Evolutionary conservation across 139 green algal genomes (phyloP).

Genomic region (Astrephomene gubernaculifera): DNA sequence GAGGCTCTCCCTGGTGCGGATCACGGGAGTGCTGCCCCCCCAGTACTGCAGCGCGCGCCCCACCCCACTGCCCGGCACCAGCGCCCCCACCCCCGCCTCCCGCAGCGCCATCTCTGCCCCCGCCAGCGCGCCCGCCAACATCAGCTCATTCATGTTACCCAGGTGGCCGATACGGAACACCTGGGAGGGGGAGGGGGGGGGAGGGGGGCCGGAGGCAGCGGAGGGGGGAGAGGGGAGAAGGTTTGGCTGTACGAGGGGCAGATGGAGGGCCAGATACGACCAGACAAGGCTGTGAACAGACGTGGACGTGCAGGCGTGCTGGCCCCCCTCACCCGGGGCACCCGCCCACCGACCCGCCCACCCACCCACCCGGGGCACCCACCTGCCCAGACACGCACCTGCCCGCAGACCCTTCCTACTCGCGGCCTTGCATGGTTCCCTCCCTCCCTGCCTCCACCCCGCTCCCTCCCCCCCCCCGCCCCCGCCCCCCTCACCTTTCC

Average conservation of each 20-base stretch:
- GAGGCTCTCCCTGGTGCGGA: slow-evolving; percentile 80
- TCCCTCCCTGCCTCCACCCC: too few species aligned
- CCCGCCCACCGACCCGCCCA: too few species aligned
- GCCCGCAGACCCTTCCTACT: too few species aligned
- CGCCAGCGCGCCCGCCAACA: slow-evolving; percentile 84
- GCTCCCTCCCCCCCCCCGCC: too few species aligned
- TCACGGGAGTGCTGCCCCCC: slow-evolving; percentile 74
- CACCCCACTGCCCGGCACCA: slow-evolving; percentile 85
- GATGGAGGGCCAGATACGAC: too few species aligned
- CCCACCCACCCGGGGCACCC: too few species aligned
- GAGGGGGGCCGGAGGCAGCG: not conserved
- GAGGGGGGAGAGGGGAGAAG: too few species aligned
- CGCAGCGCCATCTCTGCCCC: slow-evolving; percentile 96
- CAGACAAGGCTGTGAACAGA: too few species aligned
- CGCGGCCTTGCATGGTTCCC: too few species aligned
- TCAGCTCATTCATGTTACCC: slow-evolving; percentile 98
- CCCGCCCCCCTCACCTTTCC: slow-evolving; percentile 85
- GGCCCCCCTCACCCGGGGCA: slow-evolving; percentile 68
- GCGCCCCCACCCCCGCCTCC: slow-evolving; percentile 80
- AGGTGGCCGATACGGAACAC: slow-evolving; percentile 96
- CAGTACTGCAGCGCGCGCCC: slow-evolving; percentile 85
- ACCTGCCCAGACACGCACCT: too few species aligned
- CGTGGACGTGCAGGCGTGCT: slow-evolving; percentile 63
- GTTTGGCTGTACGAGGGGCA: too few species aligned
- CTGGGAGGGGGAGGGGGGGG: not conserved